Evolutionary conservation across 805 yeast species (phyloP).

Genomic region (Yarrowia bubula): DNA sequence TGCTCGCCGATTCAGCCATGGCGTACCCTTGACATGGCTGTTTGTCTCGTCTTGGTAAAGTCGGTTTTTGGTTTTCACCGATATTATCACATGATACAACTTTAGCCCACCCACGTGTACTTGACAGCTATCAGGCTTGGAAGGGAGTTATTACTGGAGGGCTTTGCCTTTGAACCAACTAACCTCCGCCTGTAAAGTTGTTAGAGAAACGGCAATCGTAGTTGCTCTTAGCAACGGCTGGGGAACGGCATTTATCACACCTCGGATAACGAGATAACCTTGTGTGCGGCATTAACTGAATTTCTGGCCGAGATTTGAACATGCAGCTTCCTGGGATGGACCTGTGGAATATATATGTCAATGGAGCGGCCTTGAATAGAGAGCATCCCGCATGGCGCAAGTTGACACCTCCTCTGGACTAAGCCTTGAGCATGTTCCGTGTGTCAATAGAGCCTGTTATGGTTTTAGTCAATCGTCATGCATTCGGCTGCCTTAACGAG

Average conservation of each 20-base stretch:
- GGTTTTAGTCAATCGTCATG: conserved; percentile 13
- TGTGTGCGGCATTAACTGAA: conserved; percentile 21
- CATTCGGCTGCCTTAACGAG: conserved; percentile 16
- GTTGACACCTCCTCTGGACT: too few relatives aligned
- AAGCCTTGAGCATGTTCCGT: too few relatives aligned
- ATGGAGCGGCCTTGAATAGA: too few relatives aligned
- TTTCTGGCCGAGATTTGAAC: background rate
- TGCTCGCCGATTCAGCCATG: background rate
- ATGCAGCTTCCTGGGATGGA: too few relatives aligned
- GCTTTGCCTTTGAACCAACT: background rate
- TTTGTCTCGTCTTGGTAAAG: background rate
- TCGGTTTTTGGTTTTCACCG: background rate
- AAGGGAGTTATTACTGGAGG: too few relatives aligned
- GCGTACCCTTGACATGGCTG: too few relatives aligned
- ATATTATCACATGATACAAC: conserved; percentile 10
- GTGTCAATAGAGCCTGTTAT: background rate
- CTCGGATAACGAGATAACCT: conserved; percentile 13
- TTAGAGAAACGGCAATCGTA: too few relatives aligned
- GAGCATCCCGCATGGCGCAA: too few relatives aligned
- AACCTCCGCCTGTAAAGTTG: too few relatives aligned
- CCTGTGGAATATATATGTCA: background rate
- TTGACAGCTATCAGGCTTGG: background rate
- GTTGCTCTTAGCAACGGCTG: background rate
- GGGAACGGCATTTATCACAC: background rate
- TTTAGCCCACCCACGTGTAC: conserved; percentile 17